phyloP scores from a whole-genome alignment of 306 rosid genomes.

The Quercus mongolica region DNA sequence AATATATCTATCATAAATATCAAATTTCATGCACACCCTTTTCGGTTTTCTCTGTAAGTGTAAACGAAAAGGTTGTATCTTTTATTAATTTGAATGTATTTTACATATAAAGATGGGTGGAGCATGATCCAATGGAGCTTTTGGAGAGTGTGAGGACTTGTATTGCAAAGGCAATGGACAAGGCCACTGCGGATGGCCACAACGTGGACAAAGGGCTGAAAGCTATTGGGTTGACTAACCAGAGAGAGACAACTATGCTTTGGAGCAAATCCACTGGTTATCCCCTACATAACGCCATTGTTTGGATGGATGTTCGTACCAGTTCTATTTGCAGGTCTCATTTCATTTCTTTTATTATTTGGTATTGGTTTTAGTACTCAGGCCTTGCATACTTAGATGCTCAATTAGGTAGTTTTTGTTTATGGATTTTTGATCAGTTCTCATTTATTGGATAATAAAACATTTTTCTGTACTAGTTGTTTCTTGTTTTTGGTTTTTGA shows the following conservation, averaged over 20 bases:
- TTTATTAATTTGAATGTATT: neutral
- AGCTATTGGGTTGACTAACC: conserved; percentile 88
- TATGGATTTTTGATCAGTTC: neutral
- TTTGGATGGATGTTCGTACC: conserved; percentile 97
- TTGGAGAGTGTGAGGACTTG: conserved; percentile 75
- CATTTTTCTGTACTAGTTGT: no score
- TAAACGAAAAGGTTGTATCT: no score
- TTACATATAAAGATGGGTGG: conserved; percentile 66
- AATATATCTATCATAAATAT: neutral
- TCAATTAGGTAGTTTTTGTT: neutral
- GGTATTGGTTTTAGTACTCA: no score
- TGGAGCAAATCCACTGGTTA: conserved; percentile 94
- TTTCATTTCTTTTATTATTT: neutral
- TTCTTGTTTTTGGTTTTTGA: neutral
- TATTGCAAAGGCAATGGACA: conserved; percentile 67
- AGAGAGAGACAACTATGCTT: conserved; percentile 80
- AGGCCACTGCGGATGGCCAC: conserved; percentile 79
- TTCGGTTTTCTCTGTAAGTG: no score
- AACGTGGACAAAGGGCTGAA: conserved; percentile 67
- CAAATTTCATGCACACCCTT: neutral
- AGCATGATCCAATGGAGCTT: conserved; percentile 86
- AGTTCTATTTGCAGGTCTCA: conserved; percentile 50
- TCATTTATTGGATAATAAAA: no score
- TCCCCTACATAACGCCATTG: conserved; percentile 81
- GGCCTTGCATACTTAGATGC: neutral